A percentile compares a stretch with the other conserved stretches of the same genome.
Conservation (phyloP, 2,329 filamentous ascomycete genomes). For the Aspergillus uvarum region DNA sequence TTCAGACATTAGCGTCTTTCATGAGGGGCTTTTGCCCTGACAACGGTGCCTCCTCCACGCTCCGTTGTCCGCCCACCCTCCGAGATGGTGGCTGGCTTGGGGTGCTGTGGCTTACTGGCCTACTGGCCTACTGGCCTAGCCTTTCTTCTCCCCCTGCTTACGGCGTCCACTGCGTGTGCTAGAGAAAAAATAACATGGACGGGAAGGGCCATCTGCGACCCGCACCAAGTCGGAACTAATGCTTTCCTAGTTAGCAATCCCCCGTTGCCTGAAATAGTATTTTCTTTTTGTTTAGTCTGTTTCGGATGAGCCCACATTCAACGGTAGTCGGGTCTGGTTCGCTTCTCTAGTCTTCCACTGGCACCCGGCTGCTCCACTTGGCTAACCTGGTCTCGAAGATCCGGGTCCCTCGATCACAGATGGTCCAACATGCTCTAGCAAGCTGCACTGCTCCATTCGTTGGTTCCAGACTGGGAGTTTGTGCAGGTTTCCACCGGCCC, state of each 20-base stretch:
- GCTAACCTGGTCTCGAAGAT: conserved; percentile 24
- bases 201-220: conserved; percentile 8
- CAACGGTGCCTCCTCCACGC: conserved; percentile 5
- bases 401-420: conserved; percentile 21
- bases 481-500: conserved; percentile 13
- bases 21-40: not conserved
- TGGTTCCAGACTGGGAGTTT: conserved; percentile 16
- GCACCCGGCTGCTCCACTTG: conserved; percentile 21
- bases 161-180: not conserved
- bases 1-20: not conserved
- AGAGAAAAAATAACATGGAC: not conserved
- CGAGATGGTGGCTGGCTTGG: conserved; percentile 4
- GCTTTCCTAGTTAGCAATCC: conserved; percentile 13
- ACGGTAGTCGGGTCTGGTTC: conserved; percentile 17
- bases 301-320: conserved; percentile 23
- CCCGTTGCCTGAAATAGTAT: conserved; percentile 27
- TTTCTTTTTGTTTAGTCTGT: conserved; percentile 18
- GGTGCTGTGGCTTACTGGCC: not conserved
- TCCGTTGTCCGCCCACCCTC: not conserved
- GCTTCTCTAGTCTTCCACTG: conserved; percentile 15
- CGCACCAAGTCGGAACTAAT: conserved; percentile 16
- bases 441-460: conserved; percentile 14
- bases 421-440: conserved; percentile 11
- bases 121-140: not conserved
- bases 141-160: conserved; percentile 6